Base-by-base conservation (phyloP, 257 asterid genomes). In the Hygrophila difformis region DNA sequence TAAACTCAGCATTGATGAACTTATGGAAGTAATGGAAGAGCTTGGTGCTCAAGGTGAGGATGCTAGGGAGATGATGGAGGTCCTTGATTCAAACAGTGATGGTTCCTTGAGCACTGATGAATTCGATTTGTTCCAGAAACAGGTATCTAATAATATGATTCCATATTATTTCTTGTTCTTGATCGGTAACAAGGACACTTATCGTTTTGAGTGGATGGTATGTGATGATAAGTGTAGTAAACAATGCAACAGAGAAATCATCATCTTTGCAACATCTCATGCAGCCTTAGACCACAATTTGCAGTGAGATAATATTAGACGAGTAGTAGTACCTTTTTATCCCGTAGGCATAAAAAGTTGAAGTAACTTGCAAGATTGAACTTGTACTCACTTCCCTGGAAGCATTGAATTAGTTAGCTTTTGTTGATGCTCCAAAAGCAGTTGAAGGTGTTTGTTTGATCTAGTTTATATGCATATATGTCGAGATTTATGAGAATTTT, bases 1-100 rank as follows among this genome's bases (percentile, higher is more conserved):
- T 41, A 89, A 73, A 61, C 77, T 84, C 73, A 79, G 96, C 71
- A 79, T 88, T 13, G 94, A 82, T 51, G 97, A 88, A 57, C 97
- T 88, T 64, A 88, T 74, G 84, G 96, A 88, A 64, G 84, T 84
- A 39, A 88, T 88, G 96, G 96, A 81, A 57, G 96, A 88, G 68
- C 81, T 88, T 3, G 94, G 97, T 54, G 97, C 96, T 50, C 68
- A 69, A 57, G 94, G 87, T 44, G 97, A 84, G 38, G 97, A 88
- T 73, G 97, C 97, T 12, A 67, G 79, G 53, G 93, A 88, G 77
- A 88, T 88, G 96, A 88, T 88, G 97, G 71, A 67, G 49, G 76
- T 88, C 47, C 85, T 88, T 17, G 97, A 88, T 73, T 67, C 93
- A 24, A 88, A 88, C 36, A 77, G 68, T 61, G 97, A 88, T 60